Evolutionary conservation across 139 green algal genomes (phyloP), one percentile per base, ranked within the genome.

Genomic region (Closterium sp.): DNA sequence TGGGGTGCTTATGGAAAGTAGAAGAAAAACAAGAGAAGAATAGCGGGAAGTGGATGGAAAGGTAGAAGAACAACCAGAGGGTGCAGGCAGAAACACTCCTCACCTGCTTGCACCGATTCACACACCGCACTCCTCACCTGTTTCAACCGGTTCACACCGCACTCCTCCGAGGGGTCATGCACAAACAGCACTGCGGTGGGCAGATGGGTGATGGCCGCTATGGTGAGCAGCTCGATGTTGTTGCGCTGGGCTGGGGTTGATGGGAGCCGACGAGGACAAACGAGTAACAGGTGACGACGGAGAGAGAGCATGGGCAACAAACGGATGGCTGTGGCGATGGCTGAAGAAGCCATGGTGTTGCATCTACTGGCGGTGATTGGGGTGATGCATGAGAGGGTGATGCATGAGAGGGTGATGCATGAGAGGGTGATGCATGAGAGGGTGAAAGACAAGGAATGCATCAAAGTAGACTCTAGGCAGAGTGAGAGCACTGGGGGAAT

Each of bases 221-320:
- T 94, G 0, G 98, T 99, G 19, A 99, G 96, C 84, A 94, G 92
- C 93, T 99, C 98, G 95, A 99, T 99, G 9, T 96, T 96, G 90
- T 99, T 99, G 86, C 98, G 95, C 34, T 98, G 96, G 0, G 95
- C 93, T 66, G 90, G 83, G 23, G 64, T 10, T 16, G 12, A 30
- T 12, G 25, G 69, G 69, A 84, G 69, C 69, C 9, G 7, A 34
- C 7, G 30, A 33, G 28, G 83, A 28, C n/a, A 86, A 33, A 83
- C 10, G 16, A 83, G 64, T 83, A 28, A 83, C 12, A 83, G 12
- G 16, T 10, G 10, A 16, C 16, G 64, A 83, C 12, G 16, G 12
- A 83, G 64, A 83, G 64, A 32, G 28, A 34, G 1, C 30, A 32
- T 34, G 83, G 9, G 83, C 30, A 86, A 23, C 25, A 86, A 32